Evolutionary conservation across 176 grass and related monocot species (phyloP).

Genomic region (Melocanna baccifera): DNA sequence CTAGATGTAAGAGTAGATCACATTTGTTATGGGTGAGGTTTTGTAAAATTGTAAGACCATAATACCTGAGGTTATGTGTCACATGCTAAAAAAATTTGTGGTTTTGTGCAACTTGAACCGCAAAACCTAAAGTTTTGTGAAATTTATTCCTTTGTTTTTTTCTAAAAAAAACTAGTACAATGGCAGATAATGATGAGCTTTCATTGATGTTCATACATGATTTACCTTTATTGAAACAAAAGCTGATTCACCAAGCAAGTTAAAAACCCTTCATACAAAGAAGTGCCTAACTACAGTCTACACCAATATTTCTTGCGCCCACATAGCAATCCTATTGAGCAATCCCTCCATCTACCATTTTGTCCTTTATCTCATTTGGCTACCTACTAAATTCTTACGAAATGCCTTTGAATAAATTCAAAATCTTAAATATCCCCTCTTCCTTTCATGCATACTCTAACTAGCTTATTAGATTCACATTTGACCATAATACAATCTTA

Average conservation of each 20-base stretch:
- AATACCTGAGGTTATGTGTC: too few relatives aligned
- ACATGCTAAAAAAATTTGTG: too few relatives aligned
- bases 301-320: conserved; percentile 8
- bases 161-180: neutral
- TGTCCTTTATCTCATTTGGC: neutral
- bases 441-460: neutral
- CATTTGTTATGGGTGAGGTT: too few relatives aligned
- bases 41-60: too few relatives aligned
- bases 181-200: neutral
- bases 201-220: neutral
- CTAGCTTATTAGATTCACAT: conserved; percentile 12
- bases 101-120: too few relatives aligned
- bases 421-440: neutral
- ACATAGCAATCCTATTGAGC: neutral
- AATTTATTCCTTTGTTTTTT: too few relatives aligned
- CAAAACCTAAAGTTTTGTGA: too few relatives aligned
- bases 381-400: neutral
- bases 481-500: conserved; percentile 7
- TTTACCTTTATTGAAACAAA: neutral
- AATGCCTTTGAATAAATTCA: conserved; percentile 13
- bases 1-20: too few relatives aligned
- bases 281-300: neutral
- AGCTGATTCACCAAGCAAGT: neutral
- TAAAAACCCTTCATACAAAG: neutral
- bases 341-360: neutral